Conservation (phyloP, 2,329 filamentous ascomycete genomes). For the Mariannaea elegans region DNA sequence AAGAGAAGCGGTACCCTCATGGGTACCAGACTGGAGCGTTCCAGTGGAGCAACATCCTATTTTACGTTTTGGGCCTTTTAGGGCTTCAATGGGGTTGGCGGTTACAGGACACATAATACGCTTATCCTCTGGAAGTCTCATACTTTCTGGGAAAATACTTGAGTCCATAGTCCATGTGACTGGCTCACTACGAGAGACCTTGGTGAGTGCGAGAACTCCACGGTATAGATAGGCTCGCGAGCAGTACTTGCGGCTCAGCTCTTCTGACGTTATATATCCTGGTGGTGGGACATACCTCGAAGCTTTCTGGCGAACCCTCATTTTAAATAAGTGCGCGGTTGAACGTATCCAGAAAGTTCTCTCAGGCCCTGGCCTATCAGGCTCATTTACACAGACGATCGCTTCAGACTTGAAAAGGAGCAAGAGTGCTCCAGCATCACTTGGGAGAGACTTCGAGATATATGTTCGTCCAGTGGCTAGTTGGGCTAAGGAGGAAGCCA, state of each 20-base stretch:
- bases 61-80: background rate
- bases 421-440: too few species aligned
- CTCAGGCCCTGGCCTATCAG: too few species aligned
- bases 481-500: too few species aligned
- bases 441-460: too few species aligned
- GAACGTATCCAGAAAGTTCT: too few species aligned
- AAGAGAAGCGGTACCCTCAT: conserved; percentile 1
- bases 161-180: conserved; percentile 12
- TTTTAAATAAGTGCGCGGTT: background rate
- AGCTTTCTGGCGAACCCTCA: conserved; percentile 14
- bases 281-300: conserved; percentile 9
- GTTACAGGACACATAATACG: too few species aligned
- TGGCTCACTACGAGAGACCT: background rate
- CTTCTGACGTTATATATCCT: background rate
- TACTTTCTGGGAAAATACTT: background rate
- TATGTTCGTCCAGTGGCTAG: too few species aligned
- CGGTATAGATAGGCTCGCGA: conserved; percentile 12
- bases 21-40: conserved; percentile 15
- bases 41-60: conserved; percentile 1
- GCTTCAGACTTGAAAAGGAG: too few species aligned
- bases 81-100: too few species aligned
- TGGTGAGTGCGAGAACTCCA: conserved; percentile 2
- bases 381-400: too few species aligned
- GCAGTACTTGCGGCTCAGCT: conserved; percentile 7
- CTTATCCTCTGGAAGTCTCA: background rate